These are phyloP conservation scores for Paulownia fortunei DNA, from an alignment of 257 asterid species.

Conservation along the genomic window DNA sequence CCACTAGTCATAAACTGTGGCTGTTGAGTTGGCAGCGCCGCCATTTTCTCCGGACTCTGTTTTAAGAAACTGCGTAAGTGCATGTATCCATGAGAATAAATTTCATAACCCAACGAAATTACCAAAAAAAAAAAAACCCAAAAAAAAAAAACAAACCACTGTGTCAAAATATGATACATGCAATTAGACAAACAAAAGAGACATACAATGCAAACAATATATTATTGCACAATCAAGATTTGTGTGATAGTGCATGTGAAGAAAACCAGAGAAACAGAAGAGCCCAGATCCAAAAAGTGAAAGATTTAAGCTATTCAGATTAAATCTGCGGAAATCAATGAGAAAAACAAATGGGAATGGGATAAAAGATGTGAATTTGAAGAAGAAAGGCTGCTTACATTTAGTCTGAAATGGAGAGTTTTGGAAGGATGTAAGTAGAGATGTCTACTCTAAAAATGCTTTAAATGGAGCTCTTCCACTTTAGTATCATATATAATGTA, in stretches of 20 bases:
- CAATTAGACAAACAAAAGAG: slow-evolving; percentile 3
- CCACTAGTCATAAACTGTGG: slow-evolving; percentile 76
- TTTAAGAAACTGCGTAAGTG: slow-evolving; percentile 28
- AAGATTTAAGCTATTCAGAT: not conserved
- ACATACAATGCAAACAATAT: not conserved
- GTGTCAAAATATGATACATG: slow-evolving; percentile 17
- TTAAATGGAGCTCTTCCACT: not conserved
- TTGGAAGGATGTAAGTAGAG: not conserved
- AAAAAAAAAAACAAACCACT: not conserved
- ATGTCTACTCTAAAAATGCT: not conserved
- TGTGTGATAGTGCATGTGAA: slow-evolving; percentile 28
- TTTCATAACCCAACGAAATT: not conserved
- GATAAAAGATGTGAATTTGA: slow-evolving; percentile 7
- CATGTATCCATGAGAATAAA: slow-evolving; percentile 1
- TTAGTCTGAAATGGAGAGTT: not conserved
- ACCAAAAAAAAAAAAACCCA: not conserved
- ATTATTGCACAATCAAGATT: not conserved
- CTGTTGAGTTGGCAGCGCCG: slow-evolving; percentile 49
- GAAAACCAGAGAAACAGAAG: not conserved
- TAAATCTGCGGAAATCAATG: slow-evolving; percentile 1
- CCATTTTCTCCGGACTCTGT: slow-evolving; percentile 54
- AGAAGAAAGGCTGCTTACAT: slow-evolving; percentile 18
- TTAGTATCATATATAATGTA: slow-evolving; percentile 19
- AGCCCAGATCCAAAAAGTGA: slow-evolving; percentile 29
- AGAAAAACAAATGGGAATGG: not conserved